Evolutionary conservation across 2,329 filamentous ascomycete genomes (phyloP).

Genomic region (Rhynchosporium secalis): DNA sequence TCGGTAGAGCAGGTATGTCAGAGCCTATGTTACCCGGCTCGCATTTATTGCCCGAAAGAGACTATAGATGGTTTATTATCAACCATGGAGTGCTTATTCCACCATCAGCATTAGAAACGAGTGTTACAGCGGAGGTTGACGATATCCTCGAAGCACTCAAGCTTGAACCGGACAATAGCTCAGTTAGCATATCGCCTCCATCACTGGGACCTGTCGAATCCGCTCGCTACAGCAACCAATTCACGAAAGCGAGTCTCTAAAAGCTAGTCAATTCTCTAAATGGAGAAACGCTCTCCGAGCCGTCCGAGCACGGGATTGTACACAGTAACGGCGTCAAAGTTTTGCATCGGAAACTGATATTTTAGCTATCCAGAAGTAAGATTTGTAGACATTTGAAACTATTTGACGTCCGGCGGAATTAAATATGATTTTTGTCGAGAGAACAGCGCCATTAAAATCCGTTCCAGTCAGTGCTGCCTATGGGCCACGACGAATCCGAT

Average conservation of each 20-base stretch:
- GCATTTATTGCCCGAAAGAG: neutral
- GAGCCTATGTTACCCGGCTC: neutral
- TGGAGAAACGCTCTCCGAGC: neutral
- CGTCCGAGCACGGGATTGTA: neutral
- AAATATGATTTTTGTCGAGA: neutral
- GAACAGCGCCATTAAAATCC: neutral
- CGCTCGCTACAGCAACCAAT: neutral
- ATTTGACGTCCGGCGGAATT: too few species aligned
- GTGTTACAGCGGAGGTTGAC: neutral
- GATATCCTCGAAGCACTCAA: neutral
- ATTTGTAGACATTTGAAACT: too few species aligned
- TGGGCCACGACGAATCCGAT: neutral
- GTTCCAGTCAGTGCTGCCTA: neutral
- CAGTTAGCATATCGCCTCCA: neutral
- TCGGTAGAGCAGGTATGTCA: neutral
- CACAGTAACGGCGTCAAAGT: too few species aligned
- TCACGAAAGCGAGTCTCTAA: neutral
- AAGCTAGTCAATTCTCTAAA: neutral
- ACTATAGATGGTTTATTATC: neutral
- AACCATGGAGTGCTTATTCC: neutral
- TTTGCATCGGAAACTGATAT: too few species aligned
- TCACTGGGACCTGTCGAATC: neutral
- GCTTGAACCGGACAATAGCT: neutral
- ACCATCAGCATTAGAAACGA: neutral
- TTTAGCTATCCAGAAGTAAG: too few species aligned